Evolutionary conservation across 1,139 yeast genomes (phyloP).

Genomic region (Pichia cactophila): DNA sequence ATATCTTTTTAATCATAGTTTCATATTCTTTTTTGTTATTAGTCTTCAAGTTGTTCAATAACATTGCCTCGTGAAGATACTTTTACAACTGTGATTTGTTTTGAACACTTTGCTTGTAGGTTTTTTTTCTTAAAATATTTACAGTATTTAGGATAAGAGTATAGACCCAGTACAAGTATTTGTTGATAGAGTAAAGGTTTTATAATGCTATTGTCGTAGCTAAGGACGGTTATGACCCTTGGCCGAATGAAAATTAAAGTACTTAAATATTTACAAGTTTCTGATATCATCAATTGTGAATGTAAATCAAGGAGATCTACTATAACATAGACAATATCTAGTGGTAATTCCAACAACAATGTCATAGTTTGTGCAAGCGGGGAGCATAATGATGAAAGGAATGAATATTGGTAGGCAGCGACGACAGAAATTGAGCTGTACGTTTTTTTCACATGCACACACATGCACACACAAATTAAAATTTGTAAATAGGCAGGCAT

Average conservation of each 20-base stretch:
- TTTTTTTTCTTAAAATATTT: too few species aligned
- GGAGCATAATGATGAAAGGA: neutral
- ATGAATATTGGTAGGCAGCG: neutral
- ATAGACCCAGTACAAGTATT: neutral
- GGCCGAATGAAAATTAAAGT: neutral
- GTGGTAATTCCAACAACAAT: neutral
- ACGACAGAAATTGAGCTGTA: too few species aligned
- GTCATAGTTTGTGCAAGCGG: neutral
- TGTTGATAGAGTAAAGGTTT: neutral
- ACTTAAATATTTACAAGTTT: neutral
- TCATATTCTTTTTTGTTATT: neutral
- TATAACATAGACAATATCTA: neutral
- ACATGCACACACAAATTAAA: too few species aligned
- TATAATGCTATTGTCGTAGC: neutral
- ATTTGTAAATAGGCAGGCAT: too few species aligned
- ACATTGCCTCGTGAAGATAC: neutral
- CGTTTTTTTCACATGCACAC: too few species aligned
- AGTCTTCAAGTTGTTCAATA: neutral
- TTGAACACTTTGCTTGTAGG: too few species aligned
- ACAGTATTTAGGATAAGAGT: neutral
- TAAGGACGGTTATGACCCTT: neutral
- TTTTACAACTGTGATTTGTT: neutral
- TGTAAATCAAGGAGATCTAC: neutral
- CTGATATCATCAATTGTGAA: neutral
- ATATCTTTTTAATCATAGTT: neutral